Base-by-base conservation (phyloP, 2,329 filamentous ascomycete species). In the Fusarium compactum region DNA sequence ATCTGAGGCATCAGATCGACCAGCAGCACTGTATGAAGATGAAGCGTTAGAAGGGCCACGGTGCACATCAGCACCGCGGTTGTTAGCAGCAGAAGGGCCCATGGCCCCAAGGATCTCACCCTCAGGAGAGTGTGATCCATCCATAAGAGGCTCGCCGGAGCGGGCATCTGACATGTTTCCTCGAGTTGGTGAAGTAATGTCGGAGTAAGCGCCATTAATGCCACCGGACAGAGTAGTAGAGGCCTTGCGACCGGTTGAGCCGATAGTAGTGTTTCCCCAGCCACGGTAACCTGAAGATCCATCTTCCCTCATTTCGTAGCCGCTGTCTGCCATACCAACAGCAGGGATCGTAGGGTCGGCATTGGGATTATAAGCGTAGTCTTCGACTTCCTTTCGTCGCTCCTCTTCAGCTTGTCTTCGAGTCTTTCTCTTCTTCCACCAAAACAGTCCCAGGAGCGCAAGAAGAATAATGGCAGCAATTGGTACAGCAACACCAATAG, bases 291-390 rank as follows among this genome's bases (percentile, higher is more conserved):
- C 95, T 4, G 89, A 87, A 58, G 85, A 86, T 62, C 87, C 87
- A 69, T 94, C 92, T 77, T 97, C 93, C 62, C 89, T 87, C 91
- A 95, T 94, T 78, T 95, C 90, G 73, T 90, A 90, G 44, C 86
- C 82, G 56, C 86, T 86, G 57, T 87, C 88, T 8, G 80, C 80
- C 38, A 78, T 78, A 41, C 81, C 84, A 15, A 87, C 79, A 14
- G 83, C 82, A 9, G 82, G 87, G 15, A 97, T 85, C 1, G 92
- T 94, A 1, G 95, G 94, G 78, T 98, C 95, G 65, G 94, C 91
- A 81, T 98, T 98, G n/a, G 96, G 96, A 80, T 98, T 98, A 85
- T 95, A 98, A 32, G 92, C 91, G 79, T 98, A 98, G 78, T 98
- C 96, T 79, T 98, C 95, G 14, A 98, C 94, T 81, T 99, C 96